Percentiles rank a stretch among this genome's conserved stretches.
These are phyloP conservation scores for Tetraselmis striata DNA, from an alignment of 139 green algal species.

Conservation along the genomic window DNA sequence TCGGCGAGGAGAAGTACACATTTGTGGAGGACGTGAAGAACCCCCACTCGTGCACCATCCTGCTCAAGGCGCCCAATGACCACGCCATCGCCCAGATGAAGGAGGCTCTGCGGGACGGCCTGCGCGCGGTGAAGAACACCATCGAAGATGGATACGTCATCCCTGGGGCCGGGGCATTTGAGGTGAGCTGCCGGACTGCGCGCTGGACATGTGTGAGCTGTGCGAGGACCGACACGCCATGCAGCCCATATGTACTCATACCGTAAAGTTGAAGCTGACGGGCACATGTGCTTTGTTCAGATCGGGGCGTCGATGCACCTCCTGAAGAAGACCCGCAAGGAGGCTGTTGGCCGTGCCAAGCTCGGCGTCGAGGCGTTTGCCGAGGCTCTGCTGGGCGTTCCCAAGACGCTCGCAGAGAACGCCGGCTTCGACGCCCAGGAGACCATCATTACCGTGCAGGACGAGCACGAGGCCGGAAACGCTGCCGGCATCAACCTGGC, in stretches of 20 bases:
- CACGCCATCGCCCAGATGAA: slow-evolving; percentile 98
- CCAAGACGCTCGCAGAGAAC: slow-evolving; percentile 95
- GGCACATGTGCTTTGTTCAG: too few species aligned
- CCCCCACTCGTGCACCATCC: slow-evolving; percentile 87
- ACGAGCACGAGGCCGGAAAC: slow-evolving; percentile 77
- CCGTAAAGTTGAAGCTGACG: too few species aligned
- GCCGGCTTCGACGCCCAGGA: slow-evolving; percentile 87
- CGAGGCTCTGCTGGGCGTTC: slow-evolving; percentile 87
- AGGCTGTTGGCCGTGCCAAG: slow-evolving; percentile 67
- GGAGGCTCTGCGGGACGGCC: slow-evolving; percentile 93
- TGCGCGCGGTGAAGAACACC: slow-evolving; percentile 94
- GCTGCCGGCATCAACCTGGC: slow-evolving; percentile 83
- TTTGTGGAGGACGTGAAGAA: slow-evolving; percentile 94
- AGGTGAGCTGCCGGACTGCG: slow-evolving; percentile 62
- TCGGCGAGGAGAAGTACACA: slow-evolving; percentile 99
- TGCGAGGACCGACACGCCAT: too few species aligned
- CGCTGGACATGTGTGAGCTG: too few species aligned
- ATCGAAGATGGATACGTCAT: slow-evolving; percentile 81
- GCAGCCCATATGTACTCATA: too few species aligned
- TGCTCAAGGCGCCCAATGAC: slow-evolving; percentile 96
- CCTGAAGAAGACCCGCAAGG: slow-evolving; percentile 22
- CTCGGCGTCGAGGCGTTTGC: slow-evolving; percentile 95
- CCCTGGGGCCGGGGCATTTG: slow-evolving; percentile 86
- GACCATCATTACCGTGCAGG: slow-evolving; percentile 69
- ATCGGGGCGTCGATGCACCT: slow-evolving; percentile 13